Base-by-base conservation (phyloP, 306 rosid species). In the Trifolium repens region DNA sequence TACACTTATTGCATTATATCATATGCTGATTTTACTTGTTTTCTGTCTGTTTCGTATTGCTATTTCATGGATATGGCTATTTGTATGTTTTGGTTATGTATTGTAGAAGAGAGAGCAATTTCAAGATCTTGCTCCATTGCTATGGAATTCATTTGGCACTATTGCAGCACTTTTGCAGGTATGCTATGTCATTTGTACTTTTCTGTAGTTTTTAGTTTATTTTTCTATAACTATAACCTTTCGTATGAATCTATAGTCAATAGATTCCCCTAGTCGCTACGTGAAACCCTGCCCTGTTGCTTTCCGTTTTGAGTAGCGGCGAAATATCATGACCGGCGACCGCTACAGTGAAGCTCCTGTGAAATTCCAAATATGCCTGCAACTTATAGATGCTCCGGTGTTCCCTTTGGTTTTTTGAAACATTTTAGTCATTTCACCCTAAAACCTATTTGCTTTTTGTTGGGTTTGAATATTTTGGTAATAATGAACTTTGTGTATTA, bases 101-200 rank as follows among this genome's bases (percentile, higher is more conserved):
- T 81, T 87, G 71, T 71, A 94, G 97, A 94, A 91, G 85, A 86
- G 98, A 84, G 98, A 94, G 84, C 75, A 91, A 65, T 94, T 90
- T 88, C 97, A 90, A 82, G 97, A 94, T 82, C 93, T 94, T 80
- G 97, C 97, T 52, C 97, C 97, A 8, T 83, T 94, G 83, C 74
- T 94, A 72, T 94, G 98, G 98, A 90, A 94, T 79, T 94, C 98
- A 37, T 94, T 94, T 71, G 97, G 98, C 75, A 94, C 97, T 76
- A 88, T 94, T 84, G 96, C 98, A 7, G 97, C 96, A 66, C 87
- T 94, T 47, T 73, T 94, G 72, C 98, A 85, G 89, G 86, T 85
- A 76, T 68, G 79, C 79, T 53, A 69, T 71, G 10, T 76, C 49
- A 69, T 32, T 83, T 53, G 40, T 46, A 43, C 50, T 11, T 71